Evolutionary conservation across 371 early-diverging fungal genomes (phyloP).

Genomic region (Haplosporangium sp.): DNA sequence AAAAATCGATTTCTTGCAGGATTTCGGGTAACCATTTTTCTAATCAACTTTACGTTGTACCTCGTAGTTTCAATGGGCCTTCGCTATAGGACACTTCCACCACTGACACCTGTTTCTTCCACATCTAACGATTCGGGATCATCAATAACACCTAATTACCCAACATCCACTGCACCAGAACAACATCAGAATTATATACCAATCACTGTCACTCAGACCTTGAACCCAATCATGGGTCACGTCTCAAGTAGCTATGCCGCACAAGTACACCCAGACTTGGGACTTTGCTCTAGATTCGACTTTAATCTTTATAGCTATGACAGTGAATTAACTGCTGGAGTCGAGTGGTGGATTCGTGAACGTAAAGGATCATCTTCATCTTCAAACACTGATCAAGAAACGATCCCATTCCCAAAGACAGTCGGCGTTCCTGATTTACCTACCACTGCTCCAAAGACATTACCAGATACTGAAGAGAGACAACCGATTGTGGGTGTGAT

Average conservation of each 20-base stretch:
- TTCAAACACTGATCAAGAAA: background rate
- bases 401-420: conserved; percentile 35
- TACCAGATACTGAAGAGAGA: conserved; percentile 15
- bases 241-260: conserved; percentile 85
- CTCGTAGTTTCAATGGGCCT: conserved; percentile 75
- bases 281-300: conserved; percentile 84
- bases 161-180: conserved; percentile 51
- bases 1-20: no score
- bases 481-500: conserved; percentile 64
- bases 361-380: conserved; percentile 14
- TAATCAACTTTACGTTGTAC: background rate
- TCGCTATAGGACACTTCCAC: conserved; percentile 75
- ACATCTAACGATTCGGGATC: conserved; percentile 1
- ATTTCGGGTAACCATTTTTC: background rate
- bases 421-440: conserved; percentile 31
- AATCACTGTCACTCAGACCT: conserved; percentile 78
- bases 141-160: conserved; percentile 24
- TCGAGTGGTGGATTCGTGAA: conserved; percentile 76
- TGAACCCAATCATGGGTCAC: conserved; percentile 92
- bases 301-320: conserved; percentile 91
- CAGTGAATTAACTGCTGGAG: conserved; percentile 85
- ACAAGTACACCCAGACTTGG: conserved; percentile 75
- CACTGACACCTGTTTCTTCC: conserved; percentile 52
- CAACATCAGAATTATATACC: conserved; percentile 57
- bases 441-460: background rate